Evolutionary conservation across 2,329 filamentous ascomycete species (phyloP).

Genomic region (Cytospora mali): DNA sequence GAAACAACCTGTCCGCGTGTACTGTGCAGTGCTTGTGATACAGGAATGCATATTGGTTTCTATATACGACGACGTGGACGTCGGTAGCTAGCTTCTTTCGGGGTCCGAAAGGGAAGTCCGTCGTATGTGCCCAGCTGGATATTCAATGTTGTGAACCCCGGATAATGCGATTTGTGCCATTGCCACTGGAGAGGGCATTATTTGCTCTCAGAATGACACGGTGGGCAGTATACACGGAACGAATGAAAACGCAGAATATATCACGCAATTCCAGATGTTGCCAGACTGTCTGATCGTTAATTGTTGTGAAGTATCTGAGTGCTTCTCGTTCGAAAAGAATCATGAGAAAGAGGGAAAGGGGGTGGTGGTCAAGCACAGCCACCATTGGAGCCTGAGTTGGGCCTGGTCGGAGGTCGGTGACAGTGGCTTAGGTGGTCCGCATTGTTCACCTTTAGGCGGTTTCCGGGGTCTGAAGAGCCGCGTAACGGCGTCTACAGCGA

Average conservation of each 20-base stretch:
- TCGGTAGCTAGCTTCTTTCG: constrained; percentile 12
- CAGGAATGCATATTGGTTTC: neutral
- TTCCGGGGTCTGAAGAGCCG: neutral
- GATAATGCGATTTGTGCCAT: neutral
- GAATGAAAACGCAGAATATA: neutral
- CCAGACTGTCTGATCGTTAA: too few species aligned
- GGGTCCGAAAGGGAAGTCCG: constrained; percentile 26
- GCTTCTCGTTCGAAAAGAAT: too few species aligned
- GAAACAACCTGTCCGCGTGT: neutral
- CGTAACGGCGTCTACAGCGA: neutral
- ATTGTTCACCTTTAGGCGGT: neutral
- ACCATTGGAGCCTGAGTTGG: neutral
- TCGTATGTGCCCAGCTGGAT: too few species aligned
- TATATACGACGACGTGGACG: neutral
- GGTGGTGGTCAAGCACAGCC: neutral
- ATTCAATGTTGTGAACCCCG: constrained; percentile 7
- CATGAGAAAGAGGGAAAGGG: too few species aligned
- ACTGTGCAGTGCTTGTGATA: constrained; percentile 7
- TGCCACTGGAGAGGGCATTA: neutral
- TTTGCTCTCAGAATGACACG: too few species aligned
- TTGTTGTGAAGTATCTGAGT: too few species aligned
- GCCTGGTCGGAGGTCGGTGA: neutral
- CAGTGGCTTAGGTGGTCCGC: neutral
- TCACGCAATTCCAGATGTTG: neutral
- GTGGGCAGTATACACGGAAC: too few species aligned